Percentiles rank a stretch among this genome's conserved stretches.
Conservation (phyloP, 2,329 filamentous ascomycete species). For the Trichoderma brevicompactum region DNA sequence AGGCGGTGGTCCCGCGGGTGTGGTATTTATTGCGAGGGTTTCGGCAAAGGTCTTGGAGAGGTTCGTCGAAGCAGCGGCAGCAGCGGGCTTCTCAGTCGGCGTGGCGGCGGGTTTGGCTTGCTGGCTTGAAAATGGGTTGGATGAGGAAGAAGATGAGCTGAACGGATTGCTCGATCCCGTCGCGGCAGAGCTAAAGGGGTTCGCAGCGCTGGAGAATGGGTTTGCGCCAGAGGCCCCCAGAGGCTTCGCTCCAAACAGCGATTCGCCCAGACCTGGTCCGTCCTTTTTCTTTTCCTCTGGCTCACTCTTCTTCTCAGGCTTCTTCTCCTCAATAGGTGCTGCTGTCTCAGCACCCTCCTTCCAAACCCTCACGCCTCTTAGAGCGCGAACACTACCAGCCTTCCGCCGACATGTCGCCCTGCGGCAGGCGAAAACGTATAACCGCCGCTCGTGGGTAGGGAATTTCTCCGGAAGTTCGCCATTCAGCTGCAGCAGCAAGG, state of each 20-base stretch:
- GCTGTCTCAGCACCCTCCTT: slow-evolving; percentile 45
- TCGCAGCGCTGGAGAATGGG: slow-evolving; percentile 61
- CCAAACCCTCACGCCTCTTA: slow-evolving; percentile 69
- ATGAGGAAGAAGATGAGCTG: slow-evolving; percentile 33
- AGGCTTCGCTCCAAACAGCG: slow-evolving; percentile 69
- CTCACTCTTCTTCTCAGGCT: slow-evolving; percentile 38
- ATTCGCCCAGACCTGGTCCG: slow-evolving; percentile 62
- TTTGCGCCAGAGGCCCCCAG: slow-evolving; percentile 52
- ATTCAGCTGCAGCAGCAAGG: slow-evolving; percentile 86
- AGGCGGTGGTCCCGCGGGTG: slow-evolving; percentile 41
- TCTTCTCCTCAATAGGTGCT: slow-evolving; percentile 41
- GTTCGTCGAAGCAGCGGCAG: slow-evolving; percentile 33
- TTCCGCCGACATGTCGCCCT: slow-evolving; percentile 79
- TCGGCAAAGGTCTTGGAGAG: slow-evolving; percentile 71
- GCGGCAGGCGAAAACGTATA: slow-evolving; percentile 86
- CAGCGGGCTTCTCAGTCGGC: slow-evolving; percentile 36
- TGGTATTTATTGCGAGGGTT: slow-evolving; percentile 73
- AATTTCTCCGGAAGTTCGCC: slow-evolving; percentile 86
- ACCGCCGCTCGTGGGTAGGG: slow-evolving; percentile 80
- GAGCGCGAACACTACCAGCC: slow-evolving; percentile 75
- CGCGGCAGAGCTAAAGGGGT: slow-evolving; percentile 50
- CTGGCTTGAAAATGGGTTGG: slow-evolving; percentile 41
- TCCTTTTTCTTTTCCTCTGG: slow-evolving; percentile 44
- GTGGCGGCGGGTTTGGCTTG: slow-evolving; percentile 43
- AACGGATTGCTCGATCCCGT: slow-evolving; percentile 39